Evolutionary conservation across 2,329 filamentous ascomycete species (phyloP), one percentile per base, ranked within the genome.

Genomic region (Lomentospora prolificans): DNA sequence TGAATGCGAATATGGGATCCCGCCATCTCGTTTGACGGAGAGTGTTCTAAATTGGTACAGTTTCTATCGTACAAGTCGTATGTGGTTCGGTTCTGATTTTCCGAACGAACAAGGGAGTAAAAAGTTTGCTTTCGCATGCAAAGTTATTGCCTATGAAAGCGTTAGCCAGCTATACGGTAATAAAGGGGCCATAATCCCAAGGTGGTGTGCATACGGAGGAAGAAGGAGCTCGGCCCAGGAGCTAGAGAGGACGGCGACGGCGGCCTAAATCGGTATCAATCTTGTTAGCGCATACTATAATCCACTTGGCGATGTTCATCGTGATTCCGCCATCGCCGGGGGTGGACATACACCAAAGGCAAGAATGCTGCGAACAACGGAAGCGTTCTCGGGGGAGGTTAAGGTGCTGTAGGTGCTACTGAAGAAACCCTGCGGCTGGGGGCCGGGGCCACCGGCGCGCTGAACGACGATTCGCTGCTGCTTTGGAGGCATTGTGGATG

Each of bases 311-410:
- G 17, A 30, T 41, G 17, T 17, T 14, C n/a, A 10, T 25, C 19
- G n/a, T n/a, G n/a, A n/a, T n/a, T n/a, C n/a, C n/a, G n/a, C n/a
- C n/a, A n/a, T n/a, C n/a, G n/a, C 10, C 9, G 10, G 28, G 19
- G 22, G 46, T 41, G 25, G 48, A 74, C 84, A 67, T 76, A 88
- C 84, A 56, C 83, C 84, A 65, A 88, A 88, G 63, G 87, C 68
- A 60, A 80, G 75, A 61, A 88, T 72, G 66, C 84, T 87, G 63
- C 81, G 78, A 58, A 88, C 84, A 57, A 87, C 79, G 57, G 82
- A 79, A 51, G 82, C 77, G 70, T 89, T 88, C 66, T 89, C 85
- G 31, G 84, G 70, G 27, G 80, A 79, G 56, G 82, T 87, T 64
- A 87, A 65, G 61, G 81, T 74, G 58, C 79, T 75, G 69, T 86